A percentile compares a stretch with the other conserved stretches of the same genome.
These are phyloP conservation scores for Fagopyrum homotropicum DNA, from an alignment of 148 eudicot genomes.

Conservation along the genomic window DNA sequence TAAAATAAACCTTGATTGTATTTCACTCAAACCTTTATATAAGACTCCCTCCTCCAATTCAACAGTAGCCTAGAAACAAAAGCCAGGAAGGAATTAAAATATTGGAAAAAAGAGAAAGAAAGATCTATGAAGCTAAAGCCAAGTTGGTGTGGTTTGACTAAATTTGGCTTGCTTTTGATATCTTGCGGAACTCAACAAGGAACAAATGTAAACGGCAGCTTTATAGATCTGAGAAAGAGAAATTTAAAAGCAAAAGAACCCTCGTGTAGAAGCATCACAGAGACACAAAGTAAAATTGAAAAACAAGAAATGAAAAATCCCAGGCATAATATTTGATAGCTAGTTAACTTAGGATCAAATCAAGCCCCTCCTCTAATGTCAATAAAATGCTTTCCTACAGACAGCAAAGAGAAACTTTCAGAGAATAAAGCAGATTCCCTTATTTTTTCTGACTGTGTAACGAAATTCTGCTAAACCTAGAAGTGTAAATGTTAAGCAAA, in stretches of 20 bases:
- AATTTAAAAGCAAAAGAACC: constrained; percentile 10
- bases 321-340: not conserved
- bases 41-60: constrained; percentile 26
- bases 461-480: constrained; percentile 20
- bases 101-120: constrained; percentile 11
- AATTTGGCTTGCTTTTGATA: constrained; percentile 36
- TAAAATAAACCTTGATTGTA: constrained; percentile 2
- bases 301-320: not conserved
- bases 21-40: not conserved
- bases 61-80: constrained; percentile 28
- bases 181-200: constrained; percentile 87
- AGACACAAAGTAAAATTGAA: constrained; percentile 32
- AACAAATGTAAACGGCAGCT: constrained; percentile 80
- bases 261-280: constrained; percentile 17
- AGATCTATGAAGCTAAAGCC: constrained; percentile 25
- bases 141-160: constrained; percentile 59
- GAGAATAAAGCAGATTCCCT: constrained; percentile 85
- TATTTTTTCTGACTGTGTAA: constrained; percentile 17
- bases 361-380: constrained; percentile 18
- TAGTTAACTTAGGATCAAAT: constrained; percentile 9
- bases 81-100: constrained; percentile 17
- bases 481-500: not conserved
- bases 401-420: constrained; percentile 70
- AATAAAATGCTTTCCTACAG: constrained; percentile 22
- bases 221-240: constrained; percentile 35